Base-by-base conservation (phyloP, 306 rosid species). In the Cyclanthera cordifolia region DNA sequence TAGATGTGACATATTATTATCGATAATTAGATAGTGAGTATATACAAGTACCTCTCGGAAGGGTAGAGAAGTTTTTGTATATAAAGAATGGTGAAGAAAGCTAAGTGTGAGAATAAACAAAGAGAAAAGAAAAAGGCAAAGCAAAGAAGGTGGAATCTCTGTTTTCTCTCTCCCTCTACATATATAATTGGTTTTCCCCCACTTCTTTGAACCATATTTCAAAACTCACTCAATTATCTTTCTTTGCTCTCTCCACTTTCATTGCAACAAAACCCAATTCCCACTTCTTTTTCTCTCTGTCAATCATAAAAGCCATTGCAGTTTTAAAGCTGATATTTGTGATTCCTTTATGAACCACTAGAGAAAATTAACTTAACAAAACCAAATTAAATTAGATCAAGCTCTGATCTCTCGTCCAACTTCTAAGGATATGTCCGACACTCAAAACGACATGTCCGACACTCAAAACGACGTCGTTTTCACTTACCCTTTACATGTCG, bases 371-470 rank as follows among this genome's bases (percentile, higher is more conserved):
- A 21, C 1, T 48, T 16, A 13, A 13, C 51, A 51, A 50, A 60
- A 73, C 76, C 20, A 28, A 21, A 25, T 24, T 5, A 46, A 11
- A 46, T 19, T 79, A 6, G 43, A 27, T 34, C 41, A 43, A 43
- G 48, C 41, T 34, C 41, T 34, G 41, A 34, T 34, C 41, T 34
- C 48, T 52, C 27, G 23, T 54, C 60, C 32, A 23, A 46, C 1
- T 46, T 46, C 16, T 2, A 4, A 12, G 69, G 52, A 48, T 7
- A 48, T 75, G 89, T 71, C 86, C 34, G 81, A 82, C 27, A 68
- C 79, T 11, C 77, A 73, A n/a, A 77, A 77, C 79, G 72, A 81
- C 49, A n/a, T n/a, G 89, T 71, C 86, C 34, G 81, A 82, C 27
- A 68, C 79, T 11, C 77, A 73, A n/a, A 77, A 77, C 79, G 72